Base-by-base conservation (phyloP, 83 land plant species). In the Diphasiastrum complanatum region DNA sequence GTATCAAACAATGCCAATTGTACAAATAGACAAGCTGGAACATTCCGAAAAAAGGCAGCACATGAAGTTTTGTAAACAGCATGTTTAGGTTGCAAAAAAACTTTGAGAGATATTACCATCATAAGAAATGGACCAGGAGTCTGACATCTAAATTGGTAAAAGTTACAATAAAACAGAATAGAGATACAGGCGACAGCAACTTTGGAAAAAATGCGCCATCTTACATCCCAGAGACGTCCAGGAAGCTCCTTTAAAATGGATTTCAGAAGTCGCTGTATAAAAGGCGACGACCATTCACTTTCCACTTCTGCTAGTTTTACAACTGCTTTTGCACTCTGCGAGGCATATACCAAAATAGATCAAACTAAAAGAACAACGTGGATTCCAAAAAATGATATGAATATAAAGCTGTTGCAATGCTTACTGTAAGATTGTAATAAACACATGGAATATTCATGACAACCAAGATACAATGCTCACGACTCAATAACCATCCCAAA, bases 141-240 rank as follows among this genome's bases (percentile, higher is more conserved):
- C 19, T 27, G 16, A 25, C 1, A 59, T 1, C 23, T 24, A 38
- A 25, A n/a, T 16, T 50, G 53, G 33, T 4, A 58, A 48, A 35
- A 18, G 23, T 28, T 26, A 3, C n/a, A 57, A 57, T 26, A 14
- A 29, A 25, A 16, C 25, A 57, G 40, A 60, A 33, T 25, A 40
- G 31, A 67, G 14, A 53, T 26, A 63, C 30, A n/a, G 61, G 12
- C 34, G 20, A 14, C 2, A 3, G 52, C 23, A 3, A 35, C 26
- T 4, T 19, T 51, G 53, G 16, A 63, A 63, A n/a, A 51, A 29
- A 28, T 22, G 22, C n/a, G 22, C 18, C 34, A 47, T 50, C 20
- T 45, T 78, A 85, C 91, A 88, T 89, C 96, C 98, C 99, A 93
- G 4, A 85, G 63, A 27, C 92, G 91, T 34, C 96, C 91, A 36